Conservation (phyloP, 305 asterid species). For the Fraxinus dipetala region DNA sequence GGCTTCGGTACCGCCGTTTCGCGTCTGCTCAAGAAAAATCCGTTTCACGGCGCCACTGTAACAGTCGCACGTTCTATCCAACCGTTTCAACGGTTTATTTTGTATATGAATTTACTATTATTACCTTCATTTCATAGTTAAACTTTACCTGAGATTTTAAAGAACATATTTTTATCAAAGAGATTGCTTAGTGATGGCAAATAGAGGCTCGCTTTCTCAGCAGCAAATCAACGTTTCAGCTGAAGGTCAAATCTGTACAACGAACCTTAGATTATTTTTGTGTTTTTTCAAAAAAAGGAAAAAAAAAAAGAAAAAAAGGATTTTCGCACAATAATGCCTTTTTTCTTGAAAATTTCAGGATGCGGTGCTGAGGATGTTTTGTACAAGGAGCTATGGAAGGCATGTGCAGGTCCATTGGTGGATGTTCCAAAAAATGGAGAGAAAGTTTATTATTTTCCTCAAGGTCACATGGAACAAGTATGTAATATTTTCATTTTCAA, state of each 20-base stretch:
- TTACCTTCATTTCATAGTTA: neutral
- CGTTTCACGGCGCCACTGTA: slow-evolving; percentile 1
- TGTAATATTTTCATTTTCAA: slow-evolving; percentile 21
- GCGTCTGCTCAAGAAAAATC: neutral
- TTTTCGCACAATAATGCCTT: slow-evolving; percentile 1
- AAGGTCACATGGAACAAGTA: slow-evolving; percentile 60
- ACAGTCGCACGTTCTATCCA: neutral
- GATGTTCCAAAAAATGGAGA: slow-evolving; percentile 10
- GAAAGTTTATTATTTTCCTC: neutral
- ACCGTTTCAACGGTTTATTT: neutral
- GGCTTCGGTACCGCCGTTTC: slow-evolving; percentile 50
- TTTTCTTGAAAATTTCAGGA: slow-evolving; percentile 38
- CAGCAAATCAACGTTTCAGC: slow-evolving; percentile 38
- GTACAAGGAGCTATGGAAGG: slow-evolving; percentile 33
- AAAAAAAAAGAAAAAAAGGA: too few relatives aligned
- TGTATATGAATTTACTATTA: slow-evolving; percentile 3
- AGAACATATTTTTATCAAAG: slow-evolving; percentile 13
- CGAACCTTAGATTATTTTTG: neutral
- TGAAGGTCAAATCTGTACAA: slow-evolving; percentile 42
- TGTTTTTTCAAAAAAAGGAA: neutral
- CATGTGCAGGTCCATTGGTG: slow-evolving; percentile 17
- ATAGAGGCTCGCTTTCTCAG: slow-evolving; percentile 48
- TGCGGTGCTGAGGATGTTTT: slow-evolving; percentile 42
- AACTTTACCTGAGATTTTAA: slow-evolving; percentile 24
- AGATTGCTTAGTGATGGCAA: slow-evolving; percentile 48